Percentiles rank a stretch among this genome's conserved stretches.
Evolutionary conservation across 2,329 filamentous ascomycete species (phyloP).

Genomic region (Pseudogymnoascus sp.): DNA sequence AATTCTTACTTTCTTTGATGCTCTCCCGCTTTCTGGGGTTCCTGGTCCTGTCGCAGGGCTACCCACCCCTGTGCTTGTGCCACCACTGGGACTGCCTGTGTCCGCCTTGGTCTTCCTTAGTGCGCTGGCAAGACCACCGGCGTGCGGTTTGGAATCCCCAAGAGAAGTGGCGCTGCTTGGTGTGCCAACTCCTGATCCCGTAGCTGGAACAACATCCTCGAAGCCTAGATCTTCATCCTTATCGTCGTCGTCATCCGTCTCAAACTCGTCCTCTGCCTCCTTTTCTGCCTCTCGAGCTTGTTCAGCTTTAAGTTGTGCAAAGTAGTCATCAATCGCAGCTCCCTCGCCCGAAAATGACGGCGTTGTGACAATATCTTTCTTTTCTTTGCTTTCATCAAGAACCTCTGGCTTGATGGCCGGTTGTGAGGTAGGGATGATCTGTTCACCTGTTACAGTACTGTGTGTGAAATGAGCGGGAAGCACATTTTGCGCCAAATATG

Average conservation of each 20-base stretch:
- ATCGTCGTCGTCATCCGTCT: slow-evolving; percentile 41
- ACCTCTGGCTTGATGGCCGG: slow-evolving; percentile 29
- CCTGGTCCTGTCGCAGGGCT: slow-evolving; percentile 28
- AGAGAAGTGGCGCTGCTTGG: slow-evolving; percentile 19
- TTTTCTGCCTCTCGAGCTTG: slow-evolving; percentile 43
- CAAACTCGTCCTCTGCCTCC: slow-evolving; percentile 43
- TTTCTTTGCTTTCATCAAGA: slow-evolving; percentile 38
- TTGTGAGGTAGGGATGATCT: slow-evolving; percentile 40
- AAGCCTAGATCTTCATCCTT: slow-evolving; percentile 37
- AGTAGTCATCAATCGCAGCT: slow-evolving; percentile 57
- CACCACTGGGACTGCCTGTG: slow-evolving; percentile 18
- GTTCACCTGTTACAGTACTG: slow-evolving; percentile 58
- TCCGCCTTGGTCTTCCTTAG: slow-evolving; percentile 24
- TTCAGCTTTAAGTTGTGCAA: slow-evolving; percentile 56
- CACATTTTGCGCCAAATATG: slow-evolving; percentile 59
- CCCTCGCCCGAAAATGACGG: slow-evolving; percentile 41
- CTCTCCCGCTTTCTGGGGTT: slow-evolving; percentile 37
- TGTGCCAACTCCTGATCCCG: slow-evolving; percentile 18
- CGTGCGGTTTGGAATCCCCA: neutral
- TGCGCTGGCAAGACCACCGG: slow-evolving; percentile 18
- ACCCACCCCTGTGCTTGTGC: slow-evolving; percentile 25
- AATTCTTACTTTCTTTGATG: slow-evolving; percentile 54
- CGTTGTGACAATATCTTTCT: slow-evolving; percentile 35
- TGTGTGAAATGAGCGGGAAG: slow-evolving; percentile 65
- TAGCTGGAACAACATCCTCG: slow-evolving; percentile 35